A percentile compares a stretch with the other conserved stretches of the same genome.
These are phyloP conservation scores for Alternaria incomplexa DNA, from an alignment of 2,329 filamentous ascomycete genomes.

Conservation along the genomic window DNA sequence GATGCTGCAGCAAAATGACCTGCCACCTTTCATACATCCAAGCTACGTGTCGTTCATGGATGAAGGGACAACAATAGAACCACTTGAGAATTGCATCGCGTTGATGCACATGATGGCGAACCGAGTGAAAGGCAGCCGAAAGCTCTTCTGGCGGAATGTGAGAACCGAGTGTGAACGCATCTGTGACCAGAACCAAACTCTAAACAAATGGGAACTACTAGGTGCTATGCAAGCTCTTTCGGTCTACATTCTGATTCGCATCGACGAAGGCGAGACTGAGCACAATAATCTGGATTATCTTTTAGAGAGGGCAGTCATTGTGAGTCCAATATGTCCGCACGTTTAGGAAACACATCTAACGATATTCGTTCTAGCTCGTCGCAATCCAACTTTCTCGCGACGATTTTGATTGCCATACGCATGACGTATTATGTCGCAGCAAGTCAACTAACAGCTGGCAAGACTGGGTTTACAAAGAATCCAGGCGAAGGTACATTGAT, in stretches of 20 bases:
- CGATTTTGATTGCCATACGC: background rate
- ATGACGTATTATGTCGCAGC: background rate
- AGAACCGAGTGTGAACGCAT: constrained; percentile 49
- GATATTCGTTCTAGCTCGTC: background rate
- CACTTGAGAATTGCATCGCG: constrained; percentile 52
- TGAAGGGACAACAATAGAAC: constrained; percentile 39
- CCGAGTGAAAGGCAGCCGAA: constrained; percentile 43
- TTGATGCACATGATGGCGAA: constrained; percentile 51
- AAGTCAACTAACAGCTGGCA: constrained; percentile 10
- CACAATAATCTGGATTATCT: constrained; percentile 51
- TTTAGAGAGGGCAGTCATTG: background rate
- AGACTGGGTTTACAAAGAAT: constrained; percentile 54
- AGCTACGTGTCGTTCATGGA: constrained; percentile 26
- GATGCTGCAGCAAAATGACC: constrained; percentile 47
- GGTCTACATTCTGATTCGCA: constrained; percentile 52
- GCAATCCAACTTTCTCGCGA: background rate
- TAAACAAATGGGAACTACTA: constrained; percentile 50
- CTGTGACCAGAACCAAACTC: background rate
- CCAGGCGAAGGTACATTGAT: constrained; percentile 42
- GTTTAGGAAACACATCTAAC: background rate
- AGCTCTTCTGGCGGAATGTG: constrained; percentile 56
- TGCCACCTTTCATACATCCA: constrained; percentile 55
- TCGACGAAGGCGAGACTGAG: constrained; percentile 55
- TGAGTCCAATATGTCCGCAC: background rate
- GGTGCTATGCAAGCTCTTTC: constrained; percentile 54